Evolutionary conservation across 75 land plant species (phyloP), one percentile per base, ranked within the genome.

Genomic region (Pinus tabuliformis): DNA sequence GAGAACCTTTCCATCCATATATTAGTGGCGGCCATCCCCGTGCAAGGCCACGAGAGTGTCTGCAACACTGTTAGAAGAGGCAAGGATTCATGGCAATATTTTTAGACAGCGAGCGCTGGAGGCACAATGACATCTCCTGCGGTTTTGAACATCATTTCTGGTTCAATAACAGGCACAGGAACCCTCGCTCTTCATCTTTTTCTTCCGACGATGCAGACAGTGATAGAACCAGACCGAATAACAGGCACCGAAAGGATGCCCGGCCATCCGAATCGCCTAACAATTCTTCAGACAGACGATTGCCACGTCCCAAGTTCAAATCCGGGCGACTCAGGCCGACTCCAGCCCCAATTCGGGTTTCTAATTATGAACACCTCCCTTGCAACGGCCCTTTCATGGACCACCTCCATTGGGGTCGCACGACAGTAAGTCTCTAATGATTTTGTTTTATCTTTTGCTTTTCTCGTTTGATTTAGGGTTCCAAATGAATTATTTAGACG

Each of bases 341-440:
- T 16, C 20, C 28, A 20, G 5, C 68, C 17, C 33, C 33, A 33
- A 33, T 33, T 33, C 2, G 33, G 33, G 2, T 33, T 33, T 33
- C 33, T 33, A 33, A 33, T 33, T 33, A 33, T 33, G 33, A 33
- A 33, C 33, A 2, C 33, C 33, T 1, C 33, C 33, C 1, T 33
- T 33, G 33, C 33, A 33, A 33, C 33, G 33, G 2, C 33, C 33
- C 33, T 33, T 33, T 33, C 33, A 2, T 33, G 33, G 33, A 33
- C 33, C 33, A 33, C 33, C 33, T 33, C 33, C 33, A 33, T 33
- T 1, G 33, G 33, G 26, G 26, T 26, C 26, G 26, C 26, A 26
- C 26, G 26, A 26, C 0, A 26, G 49, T 70, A 65, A 81, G 15
- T 81, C 45, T 68, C 78, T 84, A 61, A 78, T 81, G 28, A 1